Base-by-base conservation (phyloP, 1,284 basidiomycete genomes). In the Inonotus hispidus region DNA sequence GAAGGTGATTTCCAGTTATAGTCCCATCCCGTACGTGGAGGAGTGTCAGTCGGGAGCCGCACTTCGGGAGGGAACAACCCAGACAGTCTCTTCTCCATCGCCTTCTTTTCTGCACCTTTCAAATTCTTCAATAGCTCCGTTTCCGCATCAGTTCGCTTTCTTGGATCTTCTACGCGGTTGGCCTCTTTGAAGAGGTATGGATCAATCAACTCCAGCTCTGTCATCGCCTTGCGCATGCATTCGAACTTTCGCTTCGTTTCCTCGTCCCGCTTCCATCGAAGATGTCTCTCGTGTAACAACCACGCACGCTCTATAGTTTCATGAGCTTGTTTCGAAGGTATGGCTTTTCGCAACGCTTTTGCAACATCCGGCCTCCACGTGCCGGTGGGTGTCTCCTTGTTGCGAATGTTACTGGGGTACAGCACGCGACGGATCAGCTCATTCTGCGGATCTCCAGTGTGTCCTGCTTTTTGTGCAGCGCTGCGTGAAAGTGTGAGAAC, bases 251-350 rank as follows among this genome's bases (percentile, higher is more conserved):
- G 80, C 61, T 76, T 74, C 64, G 92, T 70, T 68, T 89, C 87
- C 47, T 77, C 81, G 38, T 85, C 80, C 47, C 89, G 82, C 67
- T 78, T 75, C 71, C 89, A 85, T 53, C 93, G 82, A 60, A 85
- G 68, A 68, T 90, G 85, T 38, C 93, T 82, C 68, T 86, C 82
- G 75, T 90, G 86, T 21, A 98, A 81, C 59, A 88, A 77, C 90
- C 91, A 98, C 2, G 95, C 95, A 41, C 95, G 86, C 66, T 92
- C 90, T 65, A 98, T 94, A 6, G 95, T 98, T 67, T 93, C 86
- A 77, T 98, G 93, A 0, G 93, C 93, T 74, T 98, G 94, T 13
- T 81, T 83, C 3, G 86, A 89, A 13, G 90, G 90, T 60, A 95
- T 85, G 10, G 90, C 89, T 58, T 81, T 81, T 65, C 88, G 84